Conservation (phyloP, 495 filamentous ascomycete genomes). For the Penicillium silybi region DNA sequence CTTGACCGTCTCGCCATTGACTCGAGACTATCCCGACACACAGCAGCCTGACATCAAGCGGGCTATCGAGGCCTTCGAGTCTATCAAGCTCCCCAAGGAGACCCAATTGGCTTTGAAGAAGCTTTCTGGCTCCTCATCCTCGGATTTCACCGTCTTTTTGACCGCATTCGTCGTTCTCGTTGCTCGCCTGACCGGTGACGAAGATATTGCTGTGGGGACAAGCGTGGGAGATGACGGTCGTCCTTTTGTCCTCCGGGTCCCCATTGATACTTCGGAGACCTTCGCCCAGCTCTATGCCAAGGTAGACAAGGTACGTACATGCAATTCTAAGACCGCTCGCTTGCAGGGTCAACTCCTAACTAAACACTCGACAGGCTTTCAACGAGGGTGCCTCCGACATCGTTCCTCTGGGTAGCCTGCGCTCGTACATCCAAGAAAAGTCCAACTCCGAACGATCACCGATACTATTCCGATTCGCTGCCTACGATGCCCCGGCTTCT, state of each 20-base stretch:
- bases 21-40: constrained; percentile 48
- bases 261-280: constrained; percentile 35
- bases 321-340: too few species aligned
- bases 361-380: constrained; percentile 25
- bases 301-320: constrained; percentile 42
- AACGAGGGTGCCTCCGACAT: constrained; percentile 43
- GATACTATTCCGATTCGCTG: constrained; percentile 45
- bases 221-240: constrained; percentile 42
- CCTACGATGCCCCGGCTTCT: constrained; percentile 46
- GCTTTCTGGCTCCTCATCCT: constrained; percentile 34
- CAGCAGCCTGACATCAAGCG: constrained; percentile 35
- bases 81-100: constrained; percentile 35
- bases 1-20: constrained; percentile 47
- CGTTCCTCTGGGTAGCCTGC: constrained; percentile 43
- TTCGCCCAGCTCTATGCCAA: constrained; percentile 41
- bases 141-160: constrained; percentile 44
- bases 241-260: constrained; percentile 46
- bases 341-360: background rate
- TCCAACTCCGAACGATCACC: constrained; percentile 40
- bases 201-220: constrained; percentile 49
- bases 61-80: constrained; percentile 48
- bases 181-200: constrained; percentile 50
- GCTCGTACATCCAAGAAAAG: constrained; percentile 44
- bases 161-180: constrained; percentile 46
- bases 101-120: constrained; percentile 39